Evolutionary conservation across 108 stramenopile species (phyloP).

Genomic region (Skeletonema grethae): DNA sequence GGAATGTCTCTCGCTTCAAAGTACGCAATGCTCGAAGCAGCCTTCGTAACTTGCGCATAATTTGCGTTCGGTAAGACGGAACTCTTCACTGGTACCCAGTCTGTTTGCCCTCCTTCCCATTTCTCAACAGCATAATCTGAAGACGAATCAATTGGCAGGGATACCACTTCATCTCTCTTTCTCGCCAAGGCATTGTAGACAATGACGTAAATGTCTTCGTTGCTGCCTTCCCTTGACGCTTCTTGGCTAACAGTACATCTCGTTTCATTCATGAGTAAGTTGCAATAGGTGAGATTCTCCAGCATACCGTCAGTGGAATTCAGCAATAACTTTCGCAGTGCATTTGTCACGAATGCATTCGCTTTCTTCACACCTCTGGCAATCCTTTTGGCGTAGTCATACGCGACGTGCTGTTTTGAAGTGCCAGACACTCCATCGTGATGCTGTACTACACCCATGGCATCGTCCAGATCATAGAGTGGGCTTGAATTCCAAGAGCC

Average conservation of each 20-base stretch:
- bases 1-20: constrained; percentile 49
- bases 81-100: constrained; percentile 22
- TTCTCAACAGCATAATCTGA: constrained; percentile 40
- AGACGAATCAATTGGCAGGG: constrained; percentile 67
- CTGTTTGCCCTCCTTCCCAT: constrained; percentile 7
- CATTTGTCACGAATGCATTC: constrained; percentile 42
- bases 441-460: constrained; percentile 86
- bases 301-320: constrained; percentile 19
- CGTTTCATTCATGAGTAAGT: constrained; percentile 85
- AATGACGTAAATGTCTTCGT: constrained; percentile 59
- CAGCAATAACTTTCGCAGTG: constrained; percentile 44
- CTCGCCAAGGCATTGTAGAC: constrained; percentile 87
- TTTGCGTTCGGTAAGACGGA: constrained; percentile 35
- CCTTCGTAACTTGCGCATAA: constrained; percentile 21
- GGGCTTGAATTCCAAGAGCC: constrained; percentile 41
- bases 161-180: constrained; percentile 46
- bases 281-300: constrained; percentile 64
- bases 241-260: constrained; percentile 69
- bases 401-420: constrained; percentile 59
- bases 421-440: constrained; percentile 91
- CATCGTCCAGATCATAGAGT: constrained; percentile 70
- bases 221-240: constrained; percentile 18
- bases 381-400: constrained; percentile 88
- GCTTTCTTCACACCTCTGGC: constrained; percentile 69
- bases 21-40: constrained; percentile 27